These are phyloP conservation scores for Termitomyces sp. DNA, from an alignment of 768 basidiomycete genomes.

Conservation along the genomic window DNA sequence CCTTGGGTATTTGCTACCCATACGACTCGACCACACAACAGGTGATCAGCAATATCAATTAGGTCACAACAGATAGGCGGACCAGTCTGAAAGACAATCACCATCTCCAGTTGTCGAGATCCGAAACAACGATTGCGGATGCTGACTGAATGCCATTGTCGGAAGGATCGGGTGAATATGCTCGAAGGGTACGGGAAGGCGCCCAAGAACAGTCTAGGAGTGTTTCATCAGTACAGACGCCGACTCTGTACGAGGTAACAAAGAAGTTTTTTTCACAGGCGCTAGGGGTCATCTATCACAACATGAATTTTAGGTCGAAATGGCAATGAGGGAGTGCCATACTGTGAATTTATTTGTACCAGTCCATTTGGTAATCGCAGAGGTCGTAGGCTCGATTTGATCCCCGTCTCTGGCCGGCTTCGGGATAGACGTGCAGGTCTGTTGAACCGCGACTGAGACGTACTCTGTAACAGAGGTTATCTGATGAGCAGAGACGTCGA, in stretches of 20 bases:
- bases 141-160: constrained; percentile 8
- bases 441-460: constrained; percentile 8
- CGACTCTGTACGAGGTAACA: constrained; percentile 12
- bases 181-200: constrained; percentile 10
- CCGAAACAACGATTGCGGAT: constrained; percentile 12
- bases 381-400: background rate
- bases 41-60: background rate
- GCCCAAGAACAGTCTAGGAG: constrained; percentile 11
- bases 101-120: constrained; percentile 17
- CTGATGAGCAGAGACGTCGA: constrained; percentile 1
- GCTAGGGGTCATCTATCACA: constrained; percentile 5
- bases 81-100: background rate
- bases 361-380: background rate
- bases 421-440: constrained; percentile 7
- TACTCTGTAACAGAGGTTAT: background rate
- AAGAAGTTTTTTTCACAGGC: constrained; percentile 4
- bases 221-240: constrained; percentile 8
- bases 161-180: constrained; percentile 11
- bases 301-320: background rate
- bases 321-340: background rate
- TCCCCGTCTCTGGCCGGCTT: background rate
- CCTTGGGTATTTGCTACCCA: background rate
- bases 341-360: constrained; percentile 9
- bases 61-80: background rate
- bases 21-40: background rate